phyloP scores from a whole-genome alignment of 2,329 filamentous ascomycete genomes.

The Aspergillus bombycis region DNA sequence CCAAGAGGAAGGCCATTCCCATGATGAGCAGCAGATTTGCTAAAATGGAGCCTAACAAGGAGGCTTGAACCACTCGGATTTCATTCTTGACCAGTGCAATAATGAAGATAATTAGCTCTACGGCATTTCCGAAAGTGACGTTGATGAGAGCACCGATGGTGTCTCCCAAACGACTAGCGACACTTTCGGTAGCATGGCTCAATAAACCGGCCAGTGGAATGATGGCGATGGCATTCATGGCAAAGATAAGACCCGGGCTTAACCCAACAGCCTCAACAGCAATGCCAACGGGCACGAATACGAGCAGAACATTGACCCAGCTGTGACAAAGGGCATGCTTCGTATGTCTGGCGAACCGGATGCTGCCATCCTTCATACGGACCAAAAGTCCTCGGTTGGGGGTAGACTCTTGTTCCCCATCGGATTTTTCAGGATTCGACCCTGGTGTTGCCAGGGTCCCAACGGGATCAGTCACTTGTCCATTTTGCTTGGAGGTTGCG shows the following conservation, averaged over 20 bases:
- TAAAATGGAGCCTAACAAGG: conserved; percentile 84
- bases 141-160: conserved; percentile 74
- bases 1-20: conserved; percentile 88
- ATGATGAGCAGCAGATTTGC: conserved; percentile 86
- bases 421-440: conserved; percentile 14
- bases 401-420: conserved; percentile 24
- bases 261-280: conserved; percentile 43
- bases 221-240: conserved; percentile 74
- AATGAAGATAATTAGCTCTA: conserved; percentile 80
- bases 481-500: conserved; percentile 22
- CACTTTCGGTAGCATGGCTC: conserved; percentile 74
- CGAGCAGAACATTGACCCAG: conserved; percentile 48
- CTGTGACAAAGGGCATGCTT: conserved; percentile 40
- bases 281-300: conserved; percentile 48
- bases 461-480: conserved; percentile 30
- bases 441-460: conserved; percentile 24
- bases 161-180: conserved; percentile 72
- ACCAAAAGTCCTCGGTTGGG: conserved; percentile 26
- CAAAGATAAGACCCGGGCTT: conserved; percentile 67
- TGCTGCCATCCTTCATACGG: conserved; percentile 35
- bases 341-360: conserved; percentile 39
- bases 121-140: conserved; percentile 77
- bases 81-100: conserved; percentile 80
- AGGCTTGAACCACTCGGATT: conserved; percentile 90
- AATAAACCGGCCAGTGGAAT: conserved; percentile 73